Conservation (phyloP, 306 rosid species). For the Amphicarpaea edgeworthii region DNA sequence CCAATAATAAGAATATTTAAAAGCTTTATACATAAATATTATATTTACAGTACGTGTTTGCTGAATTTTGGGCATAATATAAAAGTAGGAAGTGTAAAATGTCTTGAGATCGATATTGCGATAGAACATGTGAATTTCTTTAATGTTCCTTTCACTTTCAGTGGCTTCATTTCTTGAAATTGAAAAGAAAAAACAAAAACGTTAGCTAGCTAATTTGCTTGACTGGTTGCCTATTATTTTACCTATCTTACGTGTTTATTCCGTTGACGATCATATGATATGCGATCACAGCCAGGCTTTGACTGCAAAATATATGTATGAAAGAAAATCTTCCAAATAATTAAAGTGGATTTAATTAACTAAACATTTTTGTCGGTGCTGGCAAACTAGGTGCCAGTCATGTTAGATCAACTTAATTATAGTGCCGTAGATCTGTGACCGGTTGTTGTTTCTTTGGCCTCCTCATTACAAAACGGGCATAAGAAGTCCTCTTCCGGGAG, state of each 20-base stretch:
- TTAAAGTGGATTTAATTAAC: slow-evolving; percentile 4
- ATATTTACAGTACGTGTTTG: neutral
- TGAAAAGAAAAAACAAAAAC: slow-evolving; percentile 41
- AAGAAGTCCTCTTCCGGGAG: no score
- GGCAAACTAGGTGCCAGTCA: neutral
- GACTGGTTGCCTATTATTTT: slow-evolving; percentile 19
- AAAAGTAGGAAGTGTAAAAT: slow-evolving; percentile 28
- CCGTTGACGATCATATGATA: neutral
- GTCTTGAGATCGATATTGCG: neutral
- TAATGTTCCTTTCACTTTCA: slow-evolving; percentile 12
- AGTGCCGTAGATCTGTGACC: no score
- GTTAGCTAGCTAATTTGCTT: slow-evolving; percentile 43
- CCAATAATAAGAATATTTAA: neutral
- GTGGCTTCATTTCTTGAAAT: slow-evolving; percentile 34
- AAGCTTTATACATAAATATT: neutral
- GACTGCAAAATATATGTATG: slow-evolving; percentile 24
- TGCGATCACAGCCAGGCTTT: slow-evolving; percentile 19
- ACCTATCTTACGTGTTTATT: neutral
- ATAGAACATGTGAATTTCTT: neutral
- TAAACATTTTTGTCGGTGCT: slow-evolving; percentile 5
- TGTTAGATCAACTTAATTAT: slow-evolving; percentile 5
- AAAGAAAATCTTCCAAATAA: neutral
- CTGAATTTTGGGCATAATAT: slow-evolving; percentile 3
- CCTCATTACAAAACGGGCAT: no score
- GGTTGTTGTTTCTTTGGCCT: no score